These are phyloP conservation scores for Aquilaria malaccensis DNA, from an alignment of 345 rosid genomes.

Conservation along the genomic window DNA sequence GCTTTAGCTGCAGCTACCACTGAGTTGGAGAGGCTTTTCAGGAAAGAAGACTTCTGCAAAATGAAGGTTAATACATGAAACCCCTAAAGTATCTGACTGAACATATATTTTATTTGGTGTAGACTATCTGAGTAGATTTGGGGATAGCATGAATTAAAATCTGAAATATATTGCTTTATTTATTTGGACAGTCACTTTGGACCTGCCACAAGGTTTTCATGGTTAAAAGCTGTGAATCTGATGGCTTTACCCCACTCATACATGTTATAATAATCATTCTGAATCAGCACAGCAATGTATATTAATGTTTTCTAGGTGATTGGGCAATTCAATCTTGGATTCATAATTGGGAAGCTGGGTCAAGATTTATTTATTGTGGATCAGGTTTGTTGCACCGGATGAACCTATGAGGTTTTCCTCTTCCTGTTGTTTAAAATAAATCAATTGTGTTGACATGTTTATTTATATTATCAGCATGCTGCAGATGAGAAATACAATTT, in stretches of 20 bases:
- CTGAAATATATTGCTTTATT: background rate
- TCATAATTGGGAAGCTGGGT: constrained; percentile 86
- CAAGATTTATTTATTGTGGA: constrained; percentile 93
- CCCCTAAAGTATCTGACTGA: background rate
- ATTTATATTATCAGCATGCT: constrained; percentile 69
- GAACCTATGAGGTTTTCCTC: background rate
- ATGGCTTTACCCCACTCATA: constrained; percentile 4
- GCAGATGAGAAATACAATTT: constrained; percentile 98
- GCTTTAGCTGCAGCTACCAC: constrained; percentile 84
- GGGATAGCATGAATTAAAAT: background rate
- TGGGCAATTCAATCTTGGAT: constrained; percentile 98
- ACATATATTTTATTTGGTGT: background rate
- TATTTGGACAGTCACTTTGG: background rate
- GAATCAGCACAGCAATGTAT: constrained; percentile 2
- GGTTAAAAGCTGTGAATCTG: background rate
- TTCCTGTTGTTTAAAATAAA: constrained; percentile 2
- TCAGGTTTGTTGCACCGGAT: constrained; percentile 49
- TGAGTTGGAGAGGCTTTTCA: constrained; percentile 85
- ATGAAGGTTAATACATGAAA: constrained; percentile 61
- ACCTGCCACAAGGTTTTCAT: background rate
- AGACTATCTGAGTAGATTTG: constrained; percentile 7
- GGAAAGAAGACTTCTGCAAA: constrained; percentile 74
- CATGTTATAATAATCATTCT: constrained; percentile 2
- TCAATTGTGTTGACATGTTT: constrained; percentile 15
- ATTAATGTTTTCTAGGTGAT: constrained; percentile 48